These are phyloP conservation scores for Chlorella sp. DNA, from an alignment of 139 green algal genomes.

Conservation along the genomic window DNA sequence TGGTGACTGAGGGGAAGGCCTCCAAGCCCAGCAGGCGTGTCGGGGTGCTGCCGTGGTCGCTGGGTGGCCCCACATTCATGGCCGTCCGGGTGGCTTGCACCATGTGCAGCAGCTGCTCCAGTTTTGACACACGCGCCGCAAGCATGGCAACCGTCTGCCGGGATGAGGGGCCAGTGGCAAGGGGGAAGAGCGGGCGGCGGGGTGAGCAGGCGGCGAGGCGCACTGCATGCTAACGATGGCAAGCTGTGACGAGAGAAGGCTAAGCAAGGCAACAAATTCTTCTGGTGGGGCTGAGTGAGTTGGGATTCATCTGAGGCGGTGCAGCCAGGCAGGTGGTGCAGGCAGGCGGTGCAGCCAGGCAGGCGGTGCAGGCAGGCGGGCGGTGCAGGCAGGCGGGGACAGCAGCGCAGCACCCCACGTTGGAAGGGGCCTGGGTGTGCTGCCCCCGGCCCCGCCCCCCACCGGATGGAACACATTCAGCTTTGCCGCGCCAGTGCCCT, in stretches of 20 bases:
- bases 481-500: too few relatives aligned
- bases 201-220: too few relatives aligned
- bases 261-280: too few relatives aligned
- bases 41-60: background rate
- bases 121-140: background rate
- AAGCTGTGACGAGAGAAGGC: too few relatives aligned
- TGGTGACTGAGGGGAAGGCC: too few relatives aligned
- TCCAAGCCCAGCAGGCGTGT: background rate
- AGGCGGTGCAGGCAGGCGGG: background rate
- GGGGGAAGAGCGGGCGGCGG: background rate
- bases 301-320: background rate
- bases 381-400: background rate
- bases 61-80: background rate
- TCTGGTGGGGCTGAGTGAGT: background rate
- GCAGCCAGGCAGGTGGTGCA: background rate
- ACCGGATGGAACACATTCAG: too few relatives aligned
- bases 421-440: background rate
- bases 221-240: too few relatives aligned
- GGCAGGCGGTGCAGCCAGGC: background rate
- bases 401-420: background rate
- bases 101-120: background rate
- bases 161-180: too few relatives aligned
- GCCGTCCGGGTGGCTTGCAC: background rate
- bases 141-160: background rate
- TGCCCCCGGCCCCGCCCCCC: background rate